These are phyloP conservation scores for Aspergillus asperescens DNA, from an alignment of 495 filamentous ascomycete species.

Conservation along the genomic window DNA sequence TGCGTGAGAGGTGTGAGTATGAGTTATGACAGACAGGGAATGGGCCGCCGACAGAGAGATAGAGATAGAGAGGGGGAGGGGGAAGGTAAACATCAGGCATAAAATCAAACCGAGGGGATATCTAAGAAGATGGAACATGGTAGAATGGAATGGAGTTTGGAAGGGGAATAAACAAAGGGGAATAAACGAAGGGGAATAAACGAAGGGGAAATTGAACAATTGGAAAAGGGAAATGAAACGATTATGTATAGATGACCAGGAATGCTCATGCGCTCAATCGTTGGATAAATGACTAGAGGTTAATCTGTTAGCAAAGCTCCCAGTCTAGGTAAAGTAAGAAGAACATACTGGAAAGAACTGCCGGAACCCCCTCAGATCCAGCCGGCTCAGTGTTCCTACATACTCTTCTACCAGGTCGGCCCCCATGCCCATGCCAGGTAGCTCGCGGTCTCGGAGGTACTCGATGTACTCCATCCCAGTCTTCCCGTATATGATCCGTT, in stretches of 20 bases:
- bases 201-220: constrained; percentile 10
- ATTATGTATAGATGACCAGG: constrained; percentile 16
- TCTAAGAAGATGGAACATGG: constrained; percentile 33
- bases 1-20: not conserved
- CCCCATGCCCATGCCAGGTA: constrained; percentile 51
- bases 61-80: constrained; percentile 5
- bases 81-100: constrained; percentile 22
- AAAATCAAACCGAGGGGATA: constrained; percentile 38
- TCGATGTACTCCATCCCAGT: constrained; percentile 60
- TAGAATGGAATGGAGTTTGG: constrained; percentile 11
- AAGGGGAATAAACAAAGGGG: constrained; percentile 15
- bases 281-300: constrained; percentile 41
- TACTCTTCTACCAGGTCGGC: constrained; percentile 51
- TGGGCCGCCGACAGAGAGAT: constrained; percentile 2
- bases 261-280: constrained; percentile 40
- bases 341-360: constrained; percentile 48
- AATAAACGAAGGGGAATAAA: constrained; percentile 2
- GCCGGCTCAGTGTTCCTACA: constrained; percentile 45
- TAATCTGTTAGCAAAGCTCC: not conserved
- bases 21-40: not conserved
- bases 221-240: constrained; percentile 6
- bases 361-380: constrained; percentile 50
- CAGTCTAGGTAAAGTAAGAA: not conserved
- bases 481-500: constrained; percentile 84
- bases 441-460: constrained; percentile 49